A percentile compares a stretch with the other conserved stretches of the same genome.
Evolutionary conservation across 306 rosid species (phyloP).

Genomic region (Geum urbanum): DNA sequence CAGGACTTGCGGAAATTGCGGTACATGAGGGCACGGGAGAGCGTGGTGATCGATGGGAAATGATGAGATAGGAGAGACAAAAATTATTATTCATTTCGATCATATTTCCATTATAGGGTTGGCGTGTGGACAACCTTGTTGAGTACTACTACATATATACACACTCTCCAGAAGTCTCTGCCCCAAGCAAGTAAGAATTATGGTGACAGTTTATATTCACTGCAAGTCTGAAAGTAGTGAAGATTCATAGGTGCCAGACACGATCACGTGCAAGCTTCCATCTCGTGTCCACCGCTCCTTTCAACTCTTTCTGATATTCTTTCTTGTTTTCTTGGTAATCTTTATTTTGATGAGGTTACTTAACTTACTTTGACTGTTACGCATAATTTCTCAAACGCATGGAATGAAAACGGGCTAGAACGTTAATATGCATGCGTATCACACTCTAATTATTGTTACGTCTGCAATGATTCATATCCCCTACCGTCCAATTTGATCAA

Average conservation of each 20-base stretch:
- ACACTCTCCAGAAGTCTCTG: no score
- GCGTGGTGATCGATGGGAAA: not conserved
- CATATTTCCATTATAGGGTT: not conserved
- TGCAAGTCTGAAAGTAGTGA: no score
- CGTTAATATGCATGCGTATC: not conserved
- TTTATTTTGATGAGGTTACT: not conserved
- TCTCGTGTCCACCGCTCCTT: conserved; percentile 17
- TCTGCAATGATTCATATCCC: not conserved
- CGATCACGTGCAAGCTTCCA: conserved; percentile 18
- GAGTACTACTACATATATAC: not conserved
- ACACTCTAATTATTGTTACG: not conserved
- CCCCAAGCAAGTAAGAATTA: no score
- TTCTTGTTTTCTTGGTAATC: no score
- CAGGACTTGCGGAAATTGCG: not conserved
- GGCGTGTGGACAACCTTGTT: not conserved
- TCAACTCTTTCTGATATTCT: not conserved
- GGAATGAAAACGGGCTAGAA: not conserved
- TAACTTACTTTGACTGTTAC: not conserved
- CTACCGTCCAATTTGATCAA: no score
- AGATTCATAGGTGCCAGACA: not conserved
- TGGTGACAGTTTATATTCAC: no score
- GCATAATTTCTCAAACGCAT: conserved; percentile 1
- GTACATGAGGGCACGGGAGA: conserved; percentile 1
- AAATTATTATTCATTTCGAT: not conserved
- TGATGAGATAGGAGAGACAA: not conserved